Conservation (phyloP, 2,329 filamentous ascomycete species). For the Diaporthe ampelina region DNA sequence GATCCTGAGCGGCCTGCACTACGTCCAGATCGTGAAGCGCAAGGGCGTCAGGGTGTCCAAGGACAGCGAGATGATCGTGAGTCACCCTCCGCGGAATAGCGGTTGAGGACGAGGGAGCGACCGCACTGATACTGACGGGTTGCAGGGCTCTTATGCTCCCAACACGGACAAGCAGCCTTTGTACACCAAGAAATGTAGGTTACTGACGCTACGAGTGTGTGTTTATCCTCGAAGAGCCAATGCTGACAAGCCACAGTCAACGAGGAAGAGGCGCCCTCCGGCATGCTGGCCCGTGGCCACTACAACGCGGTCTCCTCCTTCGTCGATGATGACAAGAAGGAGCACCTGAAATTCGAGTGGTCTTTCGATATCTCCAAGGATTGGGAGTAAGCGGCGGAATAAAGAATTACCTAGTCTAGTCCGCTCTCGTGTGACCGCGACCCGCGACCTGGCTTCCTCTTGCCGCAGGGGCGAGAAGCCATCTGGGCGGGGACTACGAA, state of each 20-base stretch:
- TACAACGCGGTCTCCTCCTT: slow-evolving; percentile 94
- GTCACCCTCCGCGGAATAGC: slow-evolving; percentile 50
- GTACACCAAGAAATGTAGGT: slow-evolving; percentile 93
- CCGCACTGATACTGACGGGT: slow-evolving; percentile 45
- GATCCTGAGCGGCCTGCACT: slow-evolving; percentile 94
- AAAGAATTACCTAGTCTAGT: not conserved
- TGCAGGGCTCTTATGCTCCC: slow-evolving; percentile 89
- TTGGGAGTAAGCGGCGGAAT: slow-evolving; percentile 71
- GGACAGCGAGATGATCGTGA: slow-evolving; percentile 97
- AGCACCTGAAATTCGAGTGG: slow-evolving; percentile 94
- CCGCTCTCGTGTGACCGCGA: not conserved
- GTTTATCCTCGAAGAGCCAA: not conserved
- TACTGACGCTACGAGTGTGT: not conserved
- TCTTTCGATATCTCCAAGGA: slow-evolving; percentile 97
- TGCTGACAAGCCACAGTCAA: slow-evolving; percentile 71
- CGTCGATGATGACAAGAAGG: slow-evolving; percentile 93
- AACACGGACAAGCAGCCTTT: slow-evolving; percentile 88
- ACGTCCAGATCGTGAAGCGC: slow-evolving; percentile 93
- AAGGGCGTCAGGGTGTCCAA: slow-evolving; percentile 90
- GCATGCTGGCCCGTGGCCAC: slow-evolving; percentile 90
- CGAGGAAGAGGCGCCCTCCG: slow-evolving; percentile 90
- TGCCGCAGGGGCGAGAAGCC: slow-evolving; percentile 2
- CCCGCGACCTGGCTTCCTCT: not conserved
- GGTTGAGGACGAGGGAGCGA: not conserved
- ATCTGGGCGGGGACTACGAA: not conserved